Evolutionary conservation across 768 basidiomycete genomes (phyloP), one percentile per base, ranked within the genome.

Genomic region (Gymnopilus junonius): DNA sequence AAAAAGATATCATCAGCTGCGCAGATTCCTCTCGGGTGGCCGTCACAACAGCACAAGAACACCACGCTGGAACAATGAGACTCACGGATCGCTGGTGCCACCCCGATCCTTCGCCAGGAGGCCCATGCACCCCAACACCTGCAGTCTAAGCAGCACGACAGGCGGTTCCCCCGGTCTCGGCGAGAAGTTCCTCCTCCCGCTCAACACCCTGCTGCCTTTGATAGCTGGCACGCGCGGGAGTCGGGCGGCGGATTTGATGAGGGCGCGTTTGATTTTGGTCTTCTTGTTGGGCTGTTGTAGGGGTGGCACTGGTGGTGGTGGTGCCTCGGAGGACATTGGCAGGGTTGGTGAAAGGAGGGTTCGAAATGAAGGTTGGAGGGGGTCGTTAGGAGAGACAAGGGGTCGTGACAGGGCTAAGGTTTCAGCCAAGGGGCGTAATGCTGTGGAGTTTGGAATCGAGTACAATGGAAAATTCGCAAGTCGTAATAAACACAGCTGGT

Each of bases 41-140:
- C n/a, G n/a, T n/a, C n/a, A n/a, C n/a, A n/a, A n/a, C n/a, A n/a
- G n/a, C n/a, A n/a, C n/a, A n/a, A n/a, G n/a, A n/a, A n/a, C n/a
- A n/a, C n/a, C n/a, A n/a, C n/a, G n/a, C n/a, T n/a, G n/a, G n/a
- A n/a, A 56, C 17, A 27, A 32, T 51, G 50, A 23, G 20, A 83
- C 91, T 71, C 70, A 94, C 87, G 93, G 92, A 73, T 94, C 93
- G 69, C 89, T 91, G 35, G 77, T 82, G n/a, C 88, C 86, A 66
- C 85, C 86, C 50, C 84, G 83, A 71, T 91, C 87, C 68, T 89
- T 91, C 8, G 87, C 78, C 20, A 83, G 73, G 29, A 94, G 79
- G 57, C 85, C 80, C 20, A 75, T 83, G 70, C 91, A 91, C 4
- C 85, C 82, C 4, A 92, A 58, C 17, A 94, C 82, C 71, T 91